Evolutionary conservation across 768 basidiomycete species (phyloP), one percentile per base, ranked within the genome.

Genomic region (Lactarius indigo): DNA sequence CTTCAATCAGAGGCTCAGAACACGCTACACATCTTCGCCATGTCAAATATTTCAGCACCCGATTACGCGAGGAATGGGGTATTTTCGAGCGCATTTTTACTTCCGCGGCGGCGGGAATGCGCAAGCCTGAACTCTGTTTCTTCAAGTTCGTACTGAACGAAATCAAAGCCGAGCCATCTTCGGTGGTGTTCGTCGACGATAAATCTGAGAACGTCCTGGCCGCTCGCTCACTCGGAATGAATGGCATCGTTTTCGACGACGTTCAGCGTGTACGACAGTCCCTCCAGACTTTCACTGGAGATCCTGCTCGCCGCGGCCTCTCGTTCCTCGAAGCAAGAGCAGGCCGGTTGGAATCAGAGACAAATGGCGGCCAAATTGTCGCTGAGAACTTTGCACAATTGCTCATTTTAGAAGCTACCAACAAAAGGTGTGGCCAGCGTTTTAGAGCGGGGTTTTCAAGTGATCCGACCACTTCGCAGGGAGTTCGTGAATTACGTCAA

Each of bases 381-480:
- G 69, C 76, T 35, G 85, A 87, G 72, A 86, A 87, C 69, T 86
- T 86, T 64, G 79, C 85, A 5, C 85, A 87, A 68, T 79, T 88
- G 7, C 75, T 88, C 7, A 84, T 87, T 47, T 74, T 85, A 17
- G 86, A 88, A 63, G 76, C 79, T 1, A 86, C 84, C 1, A 69
- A 74, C 10, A 77, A 86, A 70, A 72, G 68, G 84, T 83, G 65
- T 60, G 77, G 69, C 1, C 15, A 6, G 10, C 12, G 44, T 50
- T 63, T 13, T 5, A 23, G n/a, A 50, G 54, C 20, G 17, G 30
- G 1, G 23, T 33, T 6, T 42, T 12, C 39, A 44, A 13, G 20
- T 23, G 6, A 56, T 55, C 20, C 35, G 33, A 41, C 23, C 8
- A 1, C 30, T 2, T 33, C 12, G 35, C 39, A 85, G 84, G 52